Evolutionary conservation across 139 green algal genomes (phyloP).

Genomic region (Axilococcus clingmanii): DNA sequence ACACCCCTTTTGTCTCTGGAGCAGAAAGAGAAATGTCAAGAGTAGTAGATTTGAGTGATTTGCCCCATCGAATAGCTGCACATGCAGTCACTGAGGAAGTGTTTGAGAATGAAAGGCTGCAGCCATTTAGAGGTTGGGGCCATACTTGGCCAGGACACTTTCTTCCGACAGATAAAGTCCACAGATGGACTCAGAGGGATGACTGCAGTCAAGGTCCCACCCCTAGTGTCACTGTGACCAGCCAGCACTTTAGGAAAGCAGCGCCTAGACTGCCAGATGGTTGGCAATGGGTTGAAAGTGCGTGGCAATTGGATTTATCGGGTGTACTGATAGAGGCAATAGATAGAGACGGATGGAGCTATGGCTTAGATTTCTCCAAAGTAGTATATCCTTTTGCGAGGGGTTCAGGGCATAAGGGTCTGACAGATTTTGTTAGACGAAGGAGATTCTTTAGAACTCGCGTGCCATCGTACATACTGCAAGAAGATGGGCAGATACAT

Average conservation of each 20-base stretch:
- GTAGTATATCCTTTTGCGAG: conserved; percentile 28
- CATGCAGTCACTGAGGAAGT: conserved; percentile 51
- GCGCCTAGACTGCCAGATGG: conserved; percentile 12
- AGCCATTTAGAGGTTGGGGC: conserved; percentile 76
- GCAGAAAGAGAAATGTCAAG: no score
- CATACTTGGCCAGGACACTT: conserved; percentile 81
- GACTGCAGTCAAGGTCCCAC: neutral
- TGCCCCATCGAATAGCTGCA: neutral
- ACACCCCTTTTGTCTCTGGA: no score
- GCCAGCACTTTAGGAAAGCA: conserved; percentile 7
- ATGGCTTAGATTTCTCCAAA: conserved; percentile 65
- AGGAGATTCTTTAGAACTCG: conserved; percentile 50
- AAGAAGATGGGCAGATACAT: no score
- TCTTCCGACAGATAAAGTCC: conserved; percentile 66
- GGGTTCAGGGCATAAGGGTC: conserved; percentile 22
- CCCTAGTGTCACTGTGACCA: neutral
- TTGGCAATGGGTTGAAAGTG: conserved; percentile 47
- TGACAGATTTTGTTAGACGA: conserved; percentile 51
- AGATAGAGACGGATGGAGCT: conserved; percentile 65
- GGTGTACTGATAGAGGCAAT: conserved; percentile 27
- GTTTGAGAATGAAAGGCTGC: conserved; percentile 81
- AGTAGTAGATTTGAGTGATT: no score
- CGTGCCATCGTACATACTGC: conserved; percentile 6
- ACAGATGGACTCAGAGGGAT: conserved; percentile 44
- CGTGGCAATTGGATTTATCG: conserved; percentile 63